phyloP scores from a whole-genome alignment of 2,329 filamentous ascomycete genomes.

The Lithohypha guttulata region DNA sequence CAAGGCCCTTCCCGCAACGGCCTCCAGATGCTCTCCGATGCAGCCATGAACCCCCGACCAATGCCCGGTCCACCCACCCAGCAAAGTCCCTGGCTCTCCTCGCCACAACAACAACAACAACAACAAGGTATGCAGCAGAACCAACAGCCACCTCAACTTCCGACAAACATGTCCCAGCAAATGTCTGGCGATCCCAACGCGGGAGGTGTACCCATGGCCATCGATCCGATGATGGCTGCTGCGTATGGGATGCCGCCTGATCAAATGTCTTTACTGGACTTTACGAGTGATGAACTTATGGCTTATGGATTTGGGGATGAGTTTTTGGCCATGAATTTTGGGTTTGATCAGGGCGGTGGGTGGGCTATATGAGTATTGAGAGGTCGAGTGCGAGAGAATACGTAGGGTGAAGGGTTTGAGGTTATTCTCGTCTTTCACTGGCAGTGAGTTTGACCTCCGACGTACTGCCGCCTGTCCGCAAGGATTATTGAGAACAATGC shows the following conservation, averaged over 20 bases:
- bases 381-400: too few species aligned
- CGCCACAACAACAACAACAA: constrained; percentile 4
- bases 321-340: constrained; percentile 23
- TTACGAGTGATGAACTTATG: constrained; percentile 22
- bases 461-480: too few species aligned
- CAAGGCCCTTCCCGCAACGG: constrained; percentile 12
- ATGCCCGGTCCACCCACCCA: neutral
- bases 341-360: constrained; percentile 15
- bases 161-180: neutral
- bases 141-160: neutral
- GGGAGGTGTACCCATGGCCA: constrained; percentile 1
- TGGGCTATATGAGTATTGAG: constrained; percentile 6
- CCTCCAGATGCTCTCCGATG: constrained; percentile 23
- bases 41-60: constrained; percentile 19
- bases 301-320: constrained; percentile 22
- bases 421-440: too few species aligned
- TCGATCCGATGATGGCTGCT: constrained; percentile 17
- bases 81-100: constrained; percentile 6
- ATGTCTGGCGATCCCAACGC: constrained; percentile 6
- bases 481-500: too few species aligned
- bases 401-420: too few species aligned
- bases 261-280: constrained; percentile 18
- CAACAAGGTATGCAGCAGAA: neutral
- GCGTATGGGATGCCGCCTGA: constrained; percentile 15
- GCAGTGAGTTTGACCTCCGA: too few species aligned